Evolutionary conservation across 192 early-diverging fungal species (phyloP).

Genomic region (Entomortierella beljakovae): DNA sequence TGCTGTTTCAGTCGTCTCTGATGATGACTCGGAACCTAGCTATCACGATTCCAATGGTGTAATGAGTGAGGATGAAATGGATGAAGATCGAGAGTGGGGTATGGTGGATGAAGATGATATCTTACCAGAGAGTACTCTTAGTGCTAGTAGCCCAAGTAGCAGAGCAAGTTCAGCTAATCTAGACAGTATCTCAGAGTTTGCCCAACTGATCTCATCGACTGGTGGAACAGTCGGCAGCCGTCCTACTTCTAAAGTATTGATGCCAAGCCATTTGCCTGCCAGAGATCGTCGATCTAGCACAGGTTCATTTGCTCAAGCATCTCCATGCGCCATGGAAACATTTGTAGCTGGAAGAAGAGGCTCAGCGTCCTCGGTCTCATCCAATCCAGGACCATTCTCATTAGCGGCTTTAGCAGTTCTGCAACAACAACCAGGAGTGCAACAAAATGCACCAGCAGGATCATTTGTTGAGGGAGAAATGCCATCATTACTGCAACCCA

Average conservation of each 20-base stretch:
- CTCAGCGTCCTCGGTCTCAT: constrained; percentile 38
- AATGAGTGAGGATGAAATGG: constrained; percentile 34
- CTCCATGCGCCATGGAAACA: constrained; percentile 40
- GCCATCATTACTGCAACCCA: constrained; percentile 8
- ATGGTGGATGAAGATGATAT: constrained; percentile 37
- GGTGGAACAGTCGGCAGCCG: not conserved
- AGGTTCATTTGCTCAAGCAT: constrained; percentile 36
- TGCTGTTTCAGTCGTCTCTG: constrained; percentile 10
- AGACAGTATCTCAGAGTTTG: not conserved
- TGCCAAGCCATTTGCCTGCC: not conserved
- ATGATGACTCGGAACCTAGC: constrained; percentile 39
- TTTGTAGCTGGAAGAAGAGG: constrained; percentile 51
- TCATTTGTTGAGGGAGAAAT: constrained; percentile 12
- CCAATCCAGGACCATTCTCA: constrained; percentile 25
- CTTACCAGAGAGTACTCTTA: not conserved
- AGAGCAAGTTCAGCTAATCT: not conserved
- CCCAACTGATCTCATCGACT: not conserved
- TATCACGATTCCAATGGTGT: constrained; percentile 17
- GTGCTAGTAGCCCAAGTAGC: not conserved
- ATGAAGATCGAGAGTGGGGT: constrained; percentile 51
- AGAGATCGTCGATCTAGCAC: constrained; percentile 45
- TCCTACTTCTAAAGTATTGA: not conserved
- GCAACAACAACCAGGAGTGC: not conserved
- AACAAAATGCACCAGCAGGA: not conserved
- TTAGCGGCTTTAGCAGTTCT: not conserved